Evolutionary conservation across 371 early-diverging fungal genomes (phyloP).

Genomic region (Blastocladiella emersonii): DNA sequence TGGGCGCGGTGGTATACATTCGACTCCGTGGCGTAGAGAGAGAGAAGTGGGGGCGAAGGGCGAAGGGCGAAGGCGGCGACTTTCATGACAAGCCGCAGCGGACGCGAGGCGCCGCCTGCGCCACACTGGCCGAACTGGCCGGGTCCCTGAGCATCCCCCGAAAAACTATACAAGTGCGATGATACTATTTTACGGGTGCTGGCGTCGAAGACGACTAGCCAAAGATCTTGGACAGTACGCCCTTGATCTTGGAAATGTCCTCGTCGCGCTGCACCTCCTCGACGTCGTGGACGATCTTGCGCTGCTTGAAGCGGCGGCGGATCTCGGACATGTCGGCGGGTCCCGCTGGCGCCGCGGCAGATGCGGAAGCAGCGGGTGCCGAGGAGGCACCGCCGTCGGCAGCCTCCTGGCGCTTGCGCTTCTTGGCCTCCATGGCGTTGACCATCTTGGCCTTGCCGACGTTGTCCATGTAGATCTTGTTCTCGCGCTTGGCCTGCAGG

Average conservation of each 20-base stretch:
- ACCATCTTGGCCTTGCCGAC: constrained; percentile 76
- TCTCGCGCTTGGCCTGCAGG: constrained; percentile 66
- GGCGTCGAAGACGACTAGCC: no score
- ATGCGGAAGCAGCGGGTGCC: neutral
- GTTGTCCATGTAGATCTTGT: constrained; percentile 67
- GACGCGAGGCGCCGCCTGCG: no score
- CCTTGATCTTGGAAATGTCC: constrained; percentile 3
- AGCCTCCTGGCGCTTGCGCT: constrained; percentile 16
- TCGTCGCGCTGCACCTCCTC: neutral
- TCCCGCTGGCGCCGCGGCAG: constrained; percentile 6
- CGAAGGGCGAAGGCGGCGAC: no score
- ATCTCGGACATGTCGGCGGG: constrained; percentile 20
- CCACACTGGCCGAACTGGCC: no score
- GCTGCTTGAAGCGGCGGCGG: constrained; percentile 48
- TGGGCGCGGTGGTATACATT: no score
- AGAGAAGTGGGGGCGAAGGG: no score
- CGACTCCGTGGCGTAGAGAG: no score
- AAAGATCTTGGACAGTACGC: constrained; percentile 4
- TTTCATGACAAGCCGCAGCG: no score
- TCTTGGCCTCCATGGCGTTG: constrained; percentile 51
- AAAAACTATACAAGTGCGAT: no score
- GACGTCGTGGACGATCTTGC: constrained; percentile 15
- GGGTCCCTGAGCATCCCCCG: no score
- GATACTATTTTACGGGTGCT: no score
- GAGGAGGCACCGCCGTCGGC: neutral